A percentile compares a stretch with the other conserved stretches of the same genome.
phyloP scores from a whole-genome alignment of 306 rosid genomes.

The Dalbergia cochinchinensis region DNA sequence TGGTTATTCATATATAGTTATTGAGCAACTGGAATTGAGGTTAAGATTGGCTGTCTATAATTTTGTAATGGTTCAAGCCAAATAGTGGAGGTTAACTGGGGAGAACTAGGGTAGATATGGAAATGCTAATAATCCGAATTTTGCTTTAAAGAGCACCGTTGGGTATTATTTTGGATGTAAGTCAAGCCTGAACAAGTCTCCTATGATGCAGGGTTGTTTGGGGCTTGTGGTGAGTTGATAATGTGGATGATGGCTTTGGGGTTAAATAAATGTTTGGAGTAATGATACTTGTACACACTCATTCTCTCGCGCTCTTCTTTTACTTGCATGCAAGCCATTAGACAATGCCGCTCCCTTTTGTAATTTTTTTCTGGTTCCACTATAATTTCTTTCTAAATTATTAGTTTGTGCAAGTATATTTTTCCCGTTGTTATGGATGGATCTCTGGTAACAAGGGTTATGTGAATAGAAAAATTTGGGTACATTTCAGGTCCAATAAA shows the following conservation, averaged over 20 bases:
- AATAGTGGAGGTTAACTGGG: background rate
- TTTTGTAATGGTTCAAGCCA: background rate
- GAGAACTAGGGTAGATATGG: background rate
- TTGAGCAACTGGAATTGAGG: background rate
- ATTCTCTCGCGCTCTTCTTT: too few relatives aligned
- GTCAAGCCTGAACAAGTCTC: background rate
- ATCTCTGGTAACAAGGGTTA: background rate
- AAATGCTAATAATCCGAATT: background rate
- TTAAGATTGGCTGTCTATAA: background rate
- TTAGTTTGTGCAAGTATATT: too few relatives aligned
- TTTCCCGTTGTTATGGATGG: background rate
- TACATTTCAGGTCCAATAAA: background rate
- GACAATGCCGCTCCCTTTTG: too few relatives aligned
- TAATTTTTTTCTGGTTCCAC: background rate
- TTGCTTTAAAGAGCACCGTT: background rate
- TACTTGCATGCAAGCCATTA: too few relatives aligned
- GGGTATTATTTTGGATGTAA: background rate
- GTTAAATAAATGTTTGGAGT: too few relatives aligned
- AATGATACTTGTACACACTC: too few relatives aligned
- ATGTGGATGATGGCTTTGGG: background rate
- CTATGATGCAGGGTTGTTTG: background rate
- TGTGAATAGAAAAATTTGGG: background rate
- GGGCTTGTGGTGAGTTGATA: constrained; percentile 2
- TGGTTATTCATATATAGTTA: background rate
- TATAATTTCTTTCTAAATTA: too few relatives aligned